Evolutionary conservation across 2,329 filamentous ascomycete genomes (phyloP), one percentile per base, ranked within the genome.

Genomic region (Saccharata proteae): DNA sequence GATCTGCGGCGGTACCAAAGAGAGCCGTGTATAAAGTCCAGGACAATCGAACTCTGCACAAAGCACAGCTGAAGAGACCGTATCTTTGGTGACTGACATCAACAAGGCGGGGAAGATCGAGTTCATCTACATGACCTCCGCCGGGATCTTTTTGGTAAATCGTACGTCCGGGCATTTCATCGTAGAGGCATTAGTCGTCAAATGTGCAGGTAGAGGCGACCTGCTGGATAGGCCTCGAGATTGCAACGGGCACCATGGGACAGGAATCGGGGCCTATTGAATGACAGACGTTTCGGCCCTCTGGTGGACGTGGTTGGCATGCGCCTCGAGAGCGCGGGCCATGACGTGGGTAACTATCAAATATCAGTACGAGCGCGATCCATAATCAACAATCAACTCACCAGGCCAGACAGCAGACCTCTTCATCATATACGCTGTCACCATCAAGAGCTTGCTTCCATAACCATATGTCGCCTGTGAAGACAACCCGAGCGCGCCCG

Each of bases 361-460:
- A 23, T 37, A 35, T 54, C 44, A 57, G 46, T 37, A 46, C 30
- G 4, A 22, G 19, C 7, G 19, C 19, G 19, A 7, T 31, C 30
- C 24, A 36, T 35, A 29, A 18, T 27, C 5, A n/a, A 19, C 7
- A 6, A 6, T 16, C n/a, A 22, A 62, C 75, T 66, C 62, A 86
- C 81, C 78, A 54, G 86, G 86, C 88, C 90, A 98, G 16, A 93
- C 83, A 41, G 82, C 80, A 40, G 83, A 80, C 58, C 84, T 84
- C 43, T 86, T 80, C 40, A 96, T 68, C 69, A 92, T 80, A 57
- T 83, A 80, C 28, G 85, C 82, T 40, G 82, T 90, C 33, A 90
- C 71, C 46, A 81, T 72, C 45, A 94, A 61, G 28, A 94, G 75
- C 61, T 86, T 90, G 39, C 80, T 78, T 16, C 82, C 85, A 52